Evolutionary conservation across 2,329 filamentous ascomycete species (phyloP), one percentile per base, ranked within the genome.

Genomic region (Coniella vitis): DNA sequence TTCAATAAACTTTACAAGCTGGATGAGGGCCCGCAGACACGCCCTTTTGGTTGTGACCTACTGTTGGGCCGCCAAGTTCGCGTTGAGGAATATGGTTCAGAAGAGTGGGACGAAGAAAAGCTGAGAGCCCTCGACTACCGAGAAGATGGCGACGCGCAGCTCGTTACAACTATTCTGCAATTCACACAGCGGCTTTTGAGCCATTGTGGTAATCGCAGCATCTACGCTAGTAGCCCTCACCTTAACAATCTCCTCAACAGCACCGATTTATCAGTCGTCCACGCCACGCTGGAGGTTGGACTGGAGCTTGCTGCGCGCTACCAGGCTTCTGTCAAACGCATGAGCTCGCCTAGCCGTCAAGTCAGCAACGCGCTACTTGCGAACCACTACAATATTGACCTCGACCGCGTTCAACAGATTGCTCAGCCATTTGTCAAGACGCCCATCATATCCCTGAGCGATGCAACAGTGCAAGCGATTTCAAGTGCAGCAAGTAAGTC

Each of bases 151-250:
- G 93, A 98, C 65, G 75, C 83, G 57, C 73, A 86, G 61, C 75
- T 98, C 54, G 71, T 97, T 48, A 84, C 95, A 63, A 75, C 80
- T 25, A 77, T 97, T 47, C 73, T 98, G 52, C 76, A 80, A 58
- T 98, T 98, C 66, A 95, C 90, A 19, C 81, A 85, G 53, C 79
- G 95, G 65, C 75, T 98, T 25, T 71, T 97, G 45, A 89, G 97
- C 64, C 93, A 95, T 63, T 98, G 93, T 67, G 93, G 91, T 52
- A 98, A 98, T 63, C 79, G 94, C 58, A 96, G 90, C 69, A 83
- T 98, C 59, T 98, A 97, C 65, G 88, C 86, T 53, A 98, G 93
- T 72, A 97, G 91, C 64, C 77, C 84, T 56, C 87, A 94, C 59
- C 72, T 98, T 53, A 93, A 91, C 63, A 84, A 90, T 62, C 76